phyloP scores from a whole-genome alignment of 805 yeast species.

The Hemisphaericaspora nanyangensis region DNA sequence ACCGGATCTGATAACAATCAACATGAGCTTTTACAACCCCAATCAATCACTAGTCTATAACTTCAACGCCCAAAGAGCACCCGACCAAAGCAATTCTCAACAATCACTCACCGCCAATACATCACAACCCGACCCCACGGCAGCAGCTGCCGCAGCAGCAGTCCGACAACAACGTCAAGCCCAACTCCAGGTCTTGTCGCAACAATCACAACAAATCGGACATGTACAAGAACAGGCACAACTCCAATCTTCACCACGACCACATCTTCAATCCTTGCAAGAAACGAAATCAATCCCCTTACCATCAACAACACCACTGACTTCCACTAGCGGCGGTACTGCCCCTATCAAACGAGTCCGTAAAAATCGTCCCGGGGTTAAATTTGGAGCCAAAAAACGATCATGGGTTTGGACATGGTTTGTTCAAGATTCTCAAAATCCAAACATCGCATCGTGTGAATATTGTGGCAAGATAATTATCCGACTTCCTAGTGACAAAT shows the following conservation, averaged over 20 bases:
- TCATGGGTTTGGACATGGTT: constrained; percentile 68
- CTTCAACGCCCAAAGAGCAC: not conserved
- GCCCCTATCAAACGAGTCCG: not conserved
- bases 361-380: constrained; percentile 41
- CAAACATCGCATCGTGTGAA: constrained; percentile 52
- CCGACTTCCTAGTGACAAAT: constrained; percentile 50
- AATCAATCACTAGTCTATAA: constrained; percentile 3
- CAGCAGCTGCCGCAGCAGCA: constrained; percentile 2
- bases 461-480: constrained; percentile 47
- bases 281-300: not conserved
- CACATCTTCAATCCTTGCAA: not conserved
- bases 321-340: not conserved
- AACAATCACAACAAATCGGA: not conserved
- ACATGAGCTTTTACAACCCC: constrained; percentile 3
- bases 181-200: not conserved
- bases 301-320: not conserved
- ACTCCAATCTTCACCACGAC: not conserved
- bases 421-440: constrained; percentile 45
- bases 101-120: not conserved
- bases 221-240: no score
- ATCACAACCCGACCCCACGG: constrained; percentile 2
- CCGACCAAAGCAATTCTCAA: not conserved
- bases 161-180: constrained; percentile 3
- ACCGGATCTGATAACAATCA: not conserved
- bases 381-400: constrained; percentile 57